These are phyloP conservation scores for Colletotrichum tabaci DNA, from an alignment of 2,329 filamentous ascomycete species.

Conservation along the genomic window DNA sequence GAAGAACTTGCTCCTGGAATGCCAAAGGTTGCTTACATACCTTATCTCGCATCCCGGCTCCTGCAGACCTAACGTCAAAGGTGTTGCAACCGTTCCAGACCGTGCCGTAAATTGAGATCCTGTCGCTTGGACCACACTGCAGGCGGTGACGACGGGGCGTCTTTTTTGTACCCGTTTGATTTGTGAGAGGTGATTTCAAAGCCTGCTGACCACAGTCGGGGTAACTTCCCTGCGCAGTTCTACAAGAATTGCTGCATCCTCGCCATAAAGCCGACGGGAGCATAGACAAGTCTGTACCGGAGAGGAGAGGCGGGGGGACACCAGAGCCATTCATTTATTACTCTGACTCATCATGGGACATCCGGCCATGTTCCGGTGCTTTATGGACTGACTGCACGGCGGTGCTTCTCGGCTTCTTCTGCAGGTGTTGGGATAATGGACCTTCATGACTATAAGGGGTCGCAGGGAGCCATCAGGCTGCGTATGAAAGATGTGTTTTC, in stretches of 20 bases:
- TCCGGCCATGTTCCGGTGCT: neutral
- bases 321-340: neutral
- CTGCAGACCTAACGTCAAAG: neutral
- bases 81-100: neutral
- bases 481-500: neutral
- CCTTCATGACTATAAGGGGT: too few species aligned
- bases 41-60: neutral
- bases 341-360: neutral
- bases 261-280: neutral
- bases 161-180: neutral
- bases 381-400: too few species aligned
- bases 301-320: neutral
- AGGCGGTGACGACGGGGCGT: neutral
- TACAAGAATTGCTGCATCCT: neutral
- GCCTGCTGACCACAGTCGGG: neutral
- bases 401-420: too few species aligned
- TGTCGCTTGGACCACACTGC: neutral
- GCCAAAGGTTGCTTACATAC: neutral
- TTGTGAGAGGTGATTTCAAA: neutral
- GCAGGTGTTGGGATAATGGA: too few species aligned
- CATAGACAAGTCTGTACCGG: neutral
- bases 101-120: neutral
- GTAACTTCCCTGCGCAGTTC: neutral
- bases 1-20: neutral
- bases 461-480: too few species aligned